Base-by-base conservation (phyloP, 345 rosid species). In the Lepidium africanum region DNA sequence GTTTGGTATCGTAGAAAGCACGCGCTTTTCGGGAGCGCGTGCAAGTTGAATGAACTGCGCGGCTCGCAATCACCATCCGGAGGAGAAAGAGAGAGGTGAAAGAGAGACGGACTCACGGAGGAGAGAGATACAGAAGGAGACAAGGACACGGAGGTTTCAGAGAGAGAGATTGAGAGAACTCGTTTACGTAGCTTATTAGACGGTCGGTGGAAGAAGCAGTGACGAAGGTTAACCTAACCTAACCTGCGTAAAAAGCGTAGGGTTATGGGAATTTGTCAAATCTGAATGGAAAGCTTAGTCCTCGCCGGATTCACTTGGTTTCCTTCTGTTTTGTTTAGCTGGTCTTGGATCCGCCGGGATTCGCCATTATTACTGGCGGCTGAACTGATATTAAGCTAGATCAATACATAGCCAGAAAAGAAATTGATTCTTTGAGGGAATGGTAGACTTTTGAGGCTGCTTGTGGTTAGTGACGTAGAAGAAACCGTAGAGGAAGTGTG, bases 251-350 rank as follows among this genome's bases (percentile, higher is more conserved):
- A 73, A 79, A 50, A 77, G 55, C 79, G 79, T 81, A 74, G 78
- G 81, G 69, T 79, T 56, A 81, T 63, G 74, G 67, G 36, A 83
- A 76, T 65, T 62, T 77, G 76, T 80, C 80, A 79, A 85, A 70
- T 81, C 84, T 83, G 86, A 76, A 88, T 84, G 85, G 86, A 75
- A 79, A 74, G 77, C 82, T 85, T 80, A 78, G 59, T 71, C 63
- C 72, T 79, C 65, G 59, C 58, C 78, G 80, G 42, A 64, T 71
- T 76, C 49, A 69, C 76, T 59, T 40, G 21, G 1, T 40, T 68
- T 80, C 63, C 78, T 78, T 77, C 77, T 74, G 40, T 69, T 45
- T 43, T 17, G 47, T 70, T 49, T 74, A 69, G 66, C 16, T 61
- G 70, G 57, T 73, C 60, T 62, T 70, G 79, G 76, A 81, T 79